Evolutionary conservation across 768 basidiomycete genomes (phyloP), one percentile per base, ranked within the genome.

Genomic region (Tephrocybe sp.): DNA sequence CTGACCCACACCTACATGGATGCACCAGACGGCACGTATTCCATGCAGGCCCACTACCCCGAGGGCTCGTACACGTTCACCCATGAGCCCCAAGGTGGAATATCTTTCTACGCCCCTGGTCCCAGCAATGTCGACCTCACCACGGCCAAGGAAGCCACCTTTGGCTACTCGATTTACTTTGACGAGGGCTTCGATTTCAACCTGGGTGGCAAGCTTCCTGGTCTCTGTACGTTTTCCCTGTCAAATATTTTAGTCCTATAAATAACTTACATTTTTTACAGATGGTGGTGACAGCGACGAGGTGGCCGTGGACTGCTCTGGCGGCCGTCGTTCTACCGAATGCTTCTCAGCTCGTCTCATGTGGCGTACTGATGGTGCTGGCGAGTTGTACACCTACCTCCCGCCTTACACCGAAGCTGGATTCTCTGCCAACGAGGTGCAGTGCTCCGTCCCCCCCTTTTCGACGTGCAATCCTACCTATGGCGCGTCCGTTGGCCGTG

Each of bases 301-400:
- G 1, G 66, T 62, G 7, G 75, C 86, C 15, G 65, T 75, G 30
- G 61, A 70, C 47, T 88, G 85, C 70, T 84, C 84, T 12, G 86
- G 86, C 40, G 86, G 87, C 7, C 69, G 83, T 37, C 78, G 83
- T 40, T 68, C 74, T 21, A 62, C 73, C 30, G 60, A 58, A 1
- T 86, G 86, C 74, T 85, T 83, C 72, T 82, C 80, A 15, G 76
- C 75, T 30, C 80, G 85, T 53, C 69, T 87, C 36, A 88, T 89
- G 87, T 88, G 83, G 83, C 77, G 83, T 47, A 60, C 65, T 5
- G 64, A 76, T 4, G 84, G 81, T 40, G 66, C 61, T 24, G 86
- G 84, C 27, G 86, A 88, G 69, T 59, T 87, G 40, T 88, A 88
- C 74, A 81, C 84, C 47, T 88, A 89, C 68, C 75, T 85, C 22